Evolutionary conservation across 352 stramenopile species (phyloP).

Genomic region (Pythium insidiosum): DNA sequence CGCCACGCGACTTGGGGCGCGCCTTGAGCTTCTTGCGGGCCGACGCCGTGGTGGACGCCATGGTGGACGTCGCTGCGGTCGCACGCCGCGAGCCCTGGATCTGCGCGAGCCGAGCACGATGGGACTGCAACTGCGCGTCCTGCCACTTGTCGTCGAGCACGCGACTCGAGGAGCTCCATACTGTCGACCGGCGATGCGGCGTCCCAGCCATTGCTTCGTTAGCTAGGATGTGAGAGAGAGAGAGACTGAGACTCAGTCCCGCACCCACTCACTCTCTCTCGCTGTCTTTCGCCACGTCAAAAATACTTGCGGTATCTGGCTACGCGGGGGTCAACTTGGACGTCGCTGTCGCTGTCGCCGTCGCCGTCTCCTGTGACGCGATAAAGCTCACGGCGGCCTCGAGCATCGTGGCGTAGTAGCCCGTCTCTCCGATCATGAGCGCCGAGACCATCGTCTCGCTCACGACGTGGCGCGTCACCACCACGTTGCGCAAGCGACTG

Average conservation of each 20-base stretch:
- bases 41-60: neutral
- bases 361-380: too few species aligned
- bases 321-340: too few species aligned
- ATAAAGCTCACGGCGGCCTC: conserved; percentile 69
- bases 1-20: conserved; percentile 20
- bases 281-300: too few species aligned
- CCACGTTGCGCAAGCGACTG: conserved; percentile 41
- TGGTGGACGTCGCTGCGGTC: neutral
- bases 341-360: too few species aligned
- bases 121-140: conserved; percentile 24
- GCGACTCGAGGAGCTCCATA: conserved; percentile 37
- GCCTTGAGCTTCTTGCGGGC: conserved; percentile 3
- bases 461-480: conserved; percentile 54
- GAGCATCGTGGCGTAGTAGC: conserved; percentile 78
- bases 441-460: conserved; percentile 72
- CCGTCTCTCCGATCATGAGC: conserved; percentile 70
- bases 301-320: too few species aligned
- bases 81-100: conserved; percentile 33
- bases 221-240: too few species aligned
- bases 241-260: too few species aligned
- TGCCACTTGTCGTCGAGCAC: conserved; percentile 35
- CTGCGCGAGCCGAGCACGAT: conserved; percentile 36
- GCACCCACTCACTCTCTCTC: too few species aligned
- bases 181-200: conserved; percentile 9
- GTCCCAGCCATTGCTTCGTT: too few species aligned